phyloP scores from a whole-genome alignment of 2,329 filamentous ascomycete species.

The Periconia digitata region DNA sequence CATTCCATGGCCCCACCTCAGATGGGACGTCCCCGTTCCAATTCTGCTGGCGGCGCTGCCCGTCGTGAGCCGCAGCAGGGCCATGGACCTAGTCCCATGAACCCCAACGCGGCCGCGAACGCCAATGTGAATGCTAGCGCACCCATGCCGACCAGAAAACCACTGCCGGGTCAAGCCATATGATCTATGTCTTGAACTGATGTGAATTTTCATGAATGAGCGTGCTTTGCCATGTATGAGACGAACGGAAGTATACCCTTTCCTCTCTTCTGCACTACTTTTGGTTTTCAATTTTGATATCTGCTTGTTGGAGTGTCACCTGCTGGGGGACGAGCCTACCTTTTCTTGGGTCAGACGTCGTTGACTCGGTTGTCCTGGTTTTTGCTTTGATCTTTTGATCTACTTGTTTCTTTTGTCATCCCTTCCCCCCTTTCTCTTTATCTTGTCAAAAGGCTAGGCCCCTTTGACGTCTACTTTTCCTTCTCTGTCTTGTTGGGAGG shows the following conservation, averaged over 20 bases:
- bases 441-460: too few species aligned
- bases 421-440: background rate
- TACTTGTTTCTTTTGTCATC: conserved; percentile 4
- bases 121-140: background rate
- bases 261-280: background rate
- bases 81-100: conserved; percentile 40
- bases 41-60: conserved; percentile 36
- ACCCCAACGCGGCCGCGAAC: conserved; percentile 22
- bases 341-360: too few species aligned
- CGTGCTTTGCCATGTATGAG: too few species aligned
- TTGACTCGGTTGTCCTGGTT: background rate
- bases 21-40: conserved; percentile 39
- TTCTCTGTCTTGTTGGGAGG: too few species aligned
- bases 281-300: background rate
- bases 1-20: conserved; percentile 32
- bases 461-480: too few species aligned
- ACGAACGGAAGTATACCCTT: too few species aligned
- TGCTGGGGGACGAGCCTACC: too few species aligned
- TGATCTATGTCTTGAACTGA: conserved; percentile 27
- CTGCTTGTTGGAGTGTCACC: too few species aligned
- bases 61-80: conserved; percentile 35
- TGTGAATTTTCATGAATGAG: conserved; percentile 6
- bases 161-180: conserved; percentile 51
- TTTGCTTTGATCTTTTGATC: background rate
- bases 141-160: conserved; percentile 47